Percentiles rank a stretch among this genome's conserved stretches.
Conservation (phyloP, 2,329 filamentous ascomycete species). For the Gliomastix tumulicola region DNA sequence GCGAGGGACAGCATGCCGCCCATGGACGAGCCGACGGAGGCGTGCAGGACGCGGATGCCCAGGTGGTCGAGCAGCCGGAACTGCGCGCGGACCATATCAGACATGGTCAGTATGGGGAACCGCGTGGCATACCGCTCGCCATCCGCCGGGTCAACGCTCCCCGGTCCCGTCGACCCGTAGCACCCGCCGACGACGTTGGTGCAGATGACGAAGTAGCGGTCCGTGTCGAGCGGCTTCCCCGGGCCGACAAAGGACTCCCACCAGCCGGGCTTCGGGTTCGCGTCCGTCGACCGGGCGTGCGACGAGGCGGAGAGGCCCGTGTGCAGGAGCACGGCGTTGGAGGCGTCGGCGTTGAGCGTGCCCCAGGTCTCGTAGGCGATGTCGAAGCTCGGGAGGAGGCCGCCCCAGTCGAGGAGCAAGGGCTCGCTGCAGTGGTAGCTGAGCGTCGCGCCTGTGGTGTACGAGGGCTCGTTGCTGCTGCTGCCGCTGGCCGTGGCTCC, state of each 20-base stretch:
- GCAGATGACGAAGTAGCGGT: conserved; percentile 90
- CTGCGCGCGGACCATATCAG: conserved; percentile 96
- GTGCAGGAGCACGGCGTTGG: conserved; percentile 86
- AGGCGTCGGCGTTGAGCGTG: conserved; percentile 66
- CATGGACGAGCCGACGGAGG: conserved; percentile 94
- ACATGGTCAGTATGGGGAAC: conserved; percentile 91
- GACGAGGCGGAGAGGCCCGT: conserved; percentile 96
- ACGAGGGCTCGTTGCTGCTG: conserved; percentile 85
- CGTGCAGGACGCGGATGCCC: conserved; percentile 72
- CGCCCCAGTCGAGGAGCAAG: conserved; percentile 88
- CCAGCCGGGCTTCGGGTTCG: conserved; percentile 87
- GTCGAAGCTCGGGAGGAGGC: conserved; percentile 79
- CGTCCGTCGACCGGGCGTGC: conserved; percentile 85
- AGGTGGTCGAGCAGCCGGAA: conserved; percentile 80
- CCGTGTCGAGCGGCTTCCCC: conserved; percentile 75
- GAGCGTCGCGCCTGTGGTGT: conserved; percentile 82
- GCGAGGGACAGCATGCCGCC: conserved; percentile 96
- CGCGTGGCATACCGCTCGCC: conserved; percentile 85
- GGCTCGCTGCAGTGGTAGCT: conserved; percentile 68
- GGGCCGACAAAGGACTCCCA: conserved; percentile 99
- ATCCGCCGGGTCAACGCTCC: conserved; percentile 80
- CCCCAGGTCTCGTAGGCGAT: conserved; percentile 96
- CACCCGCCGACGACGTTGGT: conserved; percentile 96
- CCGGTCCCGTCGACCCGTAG: conserved; percentile 90
- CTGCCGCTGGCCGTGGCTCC: conserved; percentile 26